Evolutionary conservation across 208 protist species (phyloP).

Genomic region (Naegleria lovaniensis): DNA sequence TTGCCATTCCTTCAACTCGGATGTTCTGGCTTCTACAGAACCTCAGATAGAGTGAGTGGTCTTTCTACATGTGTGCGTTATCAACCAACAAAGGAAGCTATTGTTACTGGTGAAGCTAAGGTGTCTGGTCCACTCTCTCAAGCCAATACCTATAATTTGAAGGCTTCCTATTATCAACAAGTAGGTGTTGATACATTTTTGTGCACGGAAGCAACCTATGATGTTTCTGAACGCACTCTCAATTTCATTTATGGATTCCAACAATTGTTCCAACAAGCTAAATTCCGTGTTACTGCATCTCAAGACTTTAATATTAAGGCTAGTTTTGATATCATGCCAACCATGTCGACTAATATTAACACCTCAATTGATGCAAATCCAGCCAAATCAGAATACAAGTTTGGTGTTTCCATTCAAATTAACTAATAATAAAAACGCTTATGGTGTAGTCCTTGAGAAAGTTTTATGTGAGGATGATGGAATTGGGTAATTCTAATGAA

Average conservation of each 20-base stretch:
- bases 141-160: neutral
- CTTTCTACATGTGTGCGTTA: neutral
- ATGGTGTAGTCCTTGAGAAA: no score
- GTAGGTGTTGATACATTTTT: neutral
- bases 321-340: neutral
- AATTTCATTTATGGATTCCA: neutral
- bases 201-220: neutral
- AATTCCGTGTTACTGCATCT: neutral
- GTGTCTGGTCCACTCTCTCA: neutral
- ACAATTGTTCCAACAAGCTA: neutral
- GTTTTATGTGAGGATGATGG: no score
- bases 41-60: neutral
- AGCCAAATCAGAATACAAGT: constrained; percentile 10
- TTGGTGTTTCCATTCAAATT: neutral
- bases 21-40: neutral
- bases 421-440: no score
- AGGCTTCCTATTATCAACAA: neutral
- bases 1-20: neutral
- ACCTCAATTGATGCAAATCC: neutral
- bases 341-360: neutral
- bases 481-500: no score
- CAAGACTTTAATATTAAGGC: neutral
- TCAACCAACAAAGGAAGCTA: neutral
- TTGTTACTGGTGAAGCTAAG: neutral
- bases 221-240: neutral